Evolutionary conservation across 371 early-diverging fungal genomes (phyloP), one percentile per base, ranked within the genome.

Genomic region (Choanephora cucurbitarum): DNA sequence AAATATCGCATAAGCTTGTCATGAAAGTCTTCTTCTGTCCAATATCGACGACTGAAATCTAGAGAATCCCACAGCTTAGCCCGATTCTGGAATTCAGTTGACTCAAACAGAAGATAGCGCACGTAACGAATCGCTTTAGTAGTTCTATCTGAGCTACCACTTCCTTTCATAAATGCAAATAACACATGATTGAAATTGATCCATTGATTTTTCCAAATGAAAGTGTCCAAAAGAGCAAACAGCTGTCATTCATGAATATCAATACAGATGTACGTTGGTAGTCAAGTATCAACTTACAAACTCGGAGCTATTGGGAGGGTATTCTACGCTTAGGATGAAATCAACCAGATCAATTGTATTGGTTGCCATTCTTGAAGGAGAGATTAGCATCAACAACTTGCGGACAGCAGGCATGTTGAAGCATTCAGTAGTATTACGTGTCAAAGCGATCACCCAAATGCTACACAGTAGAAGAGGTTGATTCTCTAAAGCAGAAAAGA

Each of bases 121-220:
- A 90, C 53, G 49, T 73, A 77, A 22, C 67, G 54, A 54, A 84
- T 79, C 6, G 80, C 79, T 37, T 62, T 62, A 44, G 75, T 59
- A 40, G 67, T 59, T 43, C 84, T 58, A 44, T 74, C 77, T 2
- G 73, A 49, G 1, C 76, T 75, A 13, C 82, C 79, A 47, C 84
- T 82, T 7, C 90, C 90, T 28, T 87, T 82, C 41, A 77, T 69
- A 50, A 91, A 63, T 1, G 89, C 90, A 67, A 85, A 84, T 2
- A 90, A 63, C 5, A 86, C 81, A 60, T 91, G 90, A 51, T 89
- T 89, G 55, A 90, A 85, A 50, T 77, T 78, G 31, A 91, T 57
- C 60, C 90, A 73, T 45, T 86, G 88, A 52, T 84, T 75, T 44
- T 78, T 83, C 87, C 90, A 91, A 17, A 90, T 84, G 33, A 91